These are phyloP conservation scores for Piedraia hortae DNA, from an alignment of 2,329 filamentous ascomycete species.

Conservation along the genomic window DNA sequence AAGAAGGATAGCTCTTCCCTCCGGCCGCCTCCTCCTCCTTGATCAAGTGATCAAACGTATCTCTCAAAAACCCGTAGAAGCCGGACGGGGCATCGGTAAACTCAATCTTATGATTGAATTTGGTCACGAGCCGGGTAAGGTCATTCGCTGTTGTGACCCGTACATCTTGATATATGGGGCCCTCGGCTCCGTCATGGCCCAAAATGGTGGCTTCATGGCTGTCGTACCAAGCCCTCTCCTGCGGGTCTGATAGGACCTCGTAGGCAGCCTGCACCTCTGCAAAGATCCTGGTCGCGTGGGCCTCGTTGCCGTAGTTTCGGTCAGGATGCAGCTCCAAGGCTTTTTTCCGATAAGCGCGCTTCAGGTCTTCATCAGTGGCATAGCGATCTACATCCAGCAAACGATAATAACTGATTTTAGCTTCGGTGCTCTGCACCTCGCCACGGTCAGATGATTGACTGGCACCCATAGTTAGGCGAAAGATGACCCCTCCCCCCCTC, in stretches of 20 bases:
- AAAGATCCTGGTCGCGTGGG: conserved; percentile 59
- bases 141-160: conserved; percentile 57
- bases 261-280: conserved; percentile 84
- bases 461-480: no score
- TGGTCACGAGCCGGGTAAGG: conserved; percentile 48
- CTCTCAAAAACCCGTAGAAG: conserved; percentile 57
- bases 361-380: conserved; percentile 73
- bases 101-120: conserved; percentile 49
- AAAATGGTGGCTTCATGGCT: conserved; percentile 72
- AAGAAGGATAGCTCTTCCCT: conserved; percentile 43
- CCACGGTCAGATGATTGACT: conserved; percentile 16
- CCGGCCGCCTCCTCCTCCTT: conserved; percentile 53
- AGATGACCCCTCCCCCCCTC: no score
- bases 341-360: conserved; percentile 73
- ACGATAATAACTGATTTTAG: conserved; percentile 64
- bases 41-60: conserved; percentile 54
- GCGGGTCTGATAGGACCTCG: conserved; percentile 81
- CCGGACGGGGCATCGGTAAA: conserved; percentile 57
- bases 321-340: conserved; percentile 88
- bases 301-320: conserved; percentile 66
- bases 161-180: conserved; percentile 38
- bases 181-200: conserved; percentile 28
- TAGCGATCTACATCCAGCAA: conserved; percentile 44
- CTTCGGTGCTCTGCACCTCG: conserved; percentile 8
- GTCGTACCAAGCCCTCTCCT: conserved; percentile 95